phyloP scores from a whole-genome alignment of 176 grass and related monocot species.

The Lolium rigidum region DNA sequence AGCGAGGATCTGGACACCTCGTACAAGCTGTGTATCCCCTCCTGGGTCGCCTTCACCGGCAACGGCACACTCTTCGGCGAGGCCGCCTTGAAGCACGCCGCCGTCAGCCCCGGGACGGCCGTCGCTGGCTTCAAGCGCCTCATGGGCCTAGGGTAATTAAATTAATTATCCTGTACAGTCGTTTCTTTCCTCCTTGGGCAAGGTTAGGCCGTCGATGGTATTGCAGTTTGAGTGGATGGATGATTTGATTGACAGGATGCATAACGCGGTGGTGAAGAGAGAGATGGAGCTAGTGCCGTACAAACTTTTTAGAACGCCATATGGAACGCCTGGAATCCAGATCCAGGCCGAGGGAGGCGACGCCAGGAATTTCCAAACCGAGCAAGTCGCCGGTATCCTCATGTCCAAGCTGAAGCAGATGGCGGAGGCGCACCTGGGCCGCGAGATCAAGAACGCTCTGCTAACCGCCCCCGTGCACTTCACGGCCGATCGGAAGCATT shows the following conservation, averaged over 20 bases:
- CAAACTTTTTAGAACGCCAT: background rate
- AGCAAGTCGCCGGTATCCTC: background rate
- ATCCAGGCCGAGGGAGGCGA: background rate
- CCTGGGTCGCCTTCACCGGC: conserved; percentile 13
- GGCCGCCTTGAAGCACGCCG: conserved; percentile 8
- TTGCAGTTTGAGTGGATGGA: background rate
- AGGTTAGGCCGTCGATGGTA: conserved; percentile 1
- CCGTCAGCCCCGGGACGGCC: conserved; percentile 24
- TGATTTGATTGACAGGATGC: background rate
- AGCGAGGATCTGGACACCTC: background rate
- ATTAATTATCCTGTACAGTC: background rate
- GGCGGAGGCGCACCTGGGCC: conserved; percentile 1
- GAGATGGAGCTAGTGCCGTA: background rate
- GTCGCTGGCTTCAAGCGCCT: conserved; percentile 2
- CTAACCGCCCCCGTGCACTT: background rate
- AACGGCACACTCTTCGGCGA: conserved; percentile 5
- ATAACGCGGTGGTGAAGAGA: background rate
- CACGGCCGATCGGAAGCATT: background rate
- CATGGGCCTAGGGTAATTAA: background rate
- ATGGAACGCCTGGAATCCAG: background rate
- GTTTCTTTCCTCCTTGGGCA: background rate
- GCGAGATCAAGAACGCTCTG: background rate
- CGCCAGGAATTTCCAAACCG: background rate
- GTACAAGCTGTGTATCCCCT: conserved; percentile 8
- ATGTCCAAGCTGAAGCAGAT: background rate